Conservation (phyloP, 202 grass and related monocot species). For the Musa balbisiana region DNA sequence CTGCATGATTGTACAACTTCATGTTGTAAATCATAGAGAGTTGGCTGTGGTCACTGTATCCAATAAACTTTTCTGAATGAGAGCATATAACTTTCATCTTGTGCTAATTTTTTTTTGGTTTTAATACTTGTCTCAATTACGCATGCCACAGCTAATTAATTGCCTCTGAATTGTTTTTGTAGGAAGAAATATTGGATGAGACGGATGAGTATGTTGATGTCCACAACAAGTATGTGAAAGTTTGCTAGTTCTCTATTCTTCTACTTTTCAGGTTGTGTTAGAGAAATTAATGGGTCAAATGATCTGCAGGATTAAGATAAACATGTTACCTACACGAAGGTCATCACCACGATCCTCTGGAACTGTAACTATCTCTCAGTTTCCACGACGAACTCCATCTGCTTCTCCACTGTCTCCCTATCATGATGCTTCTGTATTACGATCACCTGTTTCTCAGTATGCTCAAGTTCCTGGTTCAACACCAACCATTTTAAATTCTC, state of each 20-base stretch:
- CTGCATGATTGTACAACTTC: too few species aligned
- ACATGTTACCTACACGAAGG: conserved; percentile 78
- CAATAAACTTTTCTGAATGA: not conserved
- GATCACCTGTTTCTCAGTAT: conserved; percentile 38
- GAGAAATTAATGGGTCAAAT: conserved; percentile 5
- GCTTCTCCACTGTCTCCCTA: conserved; percentile 63
- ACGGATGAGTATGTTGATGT: conserved; percentile 98
- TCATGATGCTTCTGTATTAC: conserved; percentile 35
- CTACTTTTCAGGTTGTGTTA: conserved; percentile 9
- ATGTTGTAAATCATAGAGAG: too few species aligned
- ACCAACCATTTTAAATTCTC: conserved; percentile 27
- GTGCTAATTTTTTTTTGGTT: not conserved
- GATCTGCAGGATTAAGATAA: conserved; percentile 83
- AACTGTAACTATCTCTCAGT: conserved; percentile 36
- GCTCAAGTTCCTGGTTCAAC: conserved; percentile 33
- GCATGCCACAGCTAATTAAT: not conserved
- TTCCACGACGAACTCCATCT: conserved; percentile 42
- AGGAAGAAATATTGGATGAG: conserved; percentile 97
- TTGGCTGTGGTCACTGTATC: too few species aligned
- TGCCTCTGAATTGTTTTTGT: conserved; percentile 1
- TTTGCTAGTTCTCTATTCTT: not conserved
- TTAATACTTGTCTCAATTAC: not conserved
- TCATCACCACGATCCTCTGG: conserved; percentile 49
- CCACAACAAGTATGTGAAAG: conserved; percentile 80
- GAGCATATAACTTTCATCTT: not conserved